A percentile compares a stretch with the other conserved stretches of the same genome.
phyloP scores from a whole-genome alignment of 2,329 filamentous ascomycete species.

The Paecilomyces variotii region DNA sequence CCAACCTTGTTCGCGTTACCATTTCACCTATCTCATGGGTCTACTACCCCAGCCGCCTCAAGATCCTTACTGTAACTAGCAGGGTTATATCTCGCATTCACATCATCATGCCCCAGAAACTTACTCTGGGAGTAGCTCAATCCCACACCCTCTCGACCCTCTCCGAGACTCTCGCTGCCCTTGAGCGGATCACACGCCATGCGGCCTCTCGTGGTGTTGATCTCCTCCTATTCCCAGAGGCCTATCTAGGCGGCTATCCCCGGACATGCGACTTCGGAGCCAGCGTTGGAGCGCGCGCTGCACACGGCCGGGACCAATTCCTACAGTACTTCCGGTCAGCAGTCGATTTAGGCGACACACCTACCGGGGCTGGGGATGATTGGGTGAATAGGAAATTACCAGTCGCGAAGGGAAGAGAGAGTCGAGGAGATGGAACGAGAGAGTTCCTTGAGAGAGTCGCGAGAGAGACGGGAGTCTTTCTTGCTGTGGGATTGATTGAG shows the following conservation, averaged over 20 bases:
- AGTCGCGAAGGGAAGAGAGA: conserved; percentile 42
- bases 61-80: background rate
- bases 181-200: conserved; percentile 54
- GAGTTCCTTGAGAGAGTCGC: conserved; percentile 73
- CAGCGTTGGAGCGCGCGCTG: conserved; percentile 60
- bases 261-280: conserved; percentile 72
- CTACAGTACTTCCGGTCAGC: conserved; percentile 69
- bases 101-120: conserved; percentile 28
- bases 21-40: background rate
- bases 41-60: background rate
- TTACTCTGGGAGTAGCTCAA: conserved; percentile 41
- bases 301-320: conserved; percentile 71
- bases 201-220: conserved; percentile 56
- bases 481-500: conserved; percentile 75
- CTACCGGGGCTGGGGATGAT: conserved; percentile 57
- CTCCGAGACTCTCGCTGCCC: conserved; percentile 55
- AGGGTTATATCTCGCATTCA: background rate
- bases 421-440: conserved; percentile 65
- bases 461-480: conserved; percentile 68
- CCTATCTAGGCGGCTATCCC: conserved; percentile 86
- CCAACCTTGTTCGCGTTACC: background rate
- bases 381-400: conserved; percentile 61
- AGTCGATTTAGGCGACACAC: conserved; percentile 78
- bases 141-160: conserved; percentile 35
- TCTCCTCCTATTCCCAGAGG: conserved; percentile 83